A percentile compares a stretch with the other conserved stretches of the same genome.
phyloP scores from a whole-genome alignment of 2,329 filamentous ascomycete species.

The Dactylonectria estremocensis region DNA sequence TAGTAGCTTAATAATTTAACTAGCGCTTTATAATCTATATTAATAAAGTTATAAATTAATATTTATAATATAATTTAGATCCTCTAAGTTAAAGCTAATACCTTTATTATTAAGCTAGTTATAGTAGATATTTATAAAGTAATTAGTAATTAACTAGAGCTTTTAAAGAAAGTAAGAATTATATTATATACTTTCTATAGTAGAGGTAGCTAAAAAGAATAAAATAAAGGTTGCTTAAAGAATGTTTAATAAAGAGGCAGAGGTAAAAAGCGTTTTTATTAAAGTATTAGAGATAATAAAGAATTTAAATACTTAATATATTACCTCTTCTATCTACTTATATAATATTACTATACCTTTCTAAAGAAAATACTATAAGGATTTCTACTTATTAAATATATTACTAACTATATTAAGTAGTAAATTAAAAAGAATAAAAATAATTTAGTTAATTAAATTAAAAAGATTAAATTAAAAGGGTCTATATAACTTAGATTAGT shows the following conservation, averaged over 20 bases:
- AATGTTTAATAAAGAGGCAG: background rate
- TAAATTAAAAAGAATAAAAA: background rate
- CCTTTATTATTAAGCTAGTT: background rate
- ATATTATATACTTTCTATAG: background rate
- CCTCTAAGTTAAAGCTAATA: background rate
- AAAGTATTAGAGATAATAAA: background rate
- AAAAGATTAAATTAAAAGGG: background rate
- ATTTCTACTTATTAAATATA: background rate
- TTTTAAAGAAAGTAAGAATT: background rate
- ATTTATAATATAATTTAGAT: background rate
- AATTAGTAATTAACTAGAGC: background rate
- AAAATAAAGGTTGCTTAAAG: background rate
- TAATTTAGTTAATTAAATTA: background rate
- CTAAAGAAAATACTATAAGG: background rate
- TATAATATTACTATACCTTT: background rate
- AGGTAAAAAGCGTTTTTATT: background rate
- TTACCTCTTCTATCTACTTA: background rate
- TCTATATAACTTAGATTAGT: background rate
- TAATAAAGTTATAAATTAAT: background rate
- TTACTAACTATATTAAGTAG: background rate
- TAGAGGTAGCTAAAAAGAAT: background rate
- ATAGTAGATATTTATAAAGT: background rate
- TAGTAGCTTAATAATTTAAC: background rate
- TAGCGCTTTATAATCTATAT: background rate
- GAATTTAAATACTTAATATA: background rate